These are phyloP conservation scores for Chlamydomonas incerta DNA, from an alignment of 139 green algal species.

Conservation along the genomic window DNA sequence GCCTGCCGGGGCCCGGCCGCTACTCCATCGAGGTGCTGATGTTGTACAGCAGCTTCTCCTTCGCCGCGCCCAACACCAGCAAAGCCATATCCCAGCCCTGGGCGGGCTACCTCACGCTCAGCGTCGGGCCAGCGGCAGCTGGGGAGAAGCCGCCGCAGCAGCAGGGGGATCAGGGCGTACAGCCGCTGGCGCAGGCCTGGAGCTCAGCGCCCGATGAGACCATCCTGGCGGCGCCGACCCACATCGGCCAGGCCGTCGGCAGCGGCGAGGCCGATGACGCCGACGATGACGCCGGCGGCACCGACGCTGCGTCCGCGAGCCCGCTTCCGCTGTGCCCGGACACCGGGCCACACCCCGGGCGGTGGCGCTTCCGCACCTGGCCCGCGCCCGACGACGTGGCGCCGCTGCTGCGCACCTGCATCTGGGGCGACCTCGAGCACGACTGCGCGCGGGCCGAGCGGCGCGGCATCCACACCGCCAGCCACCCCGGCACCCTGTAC, in stretches of 20 bases:
- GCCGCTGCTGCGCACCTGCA: slow-evolving; percentile 22
- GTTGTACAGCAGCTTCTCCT: slow-evolving; percentile 26
- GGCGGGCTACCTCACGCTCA: slow-evolving; percentile 25
- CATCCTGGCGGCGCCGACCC: neutral
- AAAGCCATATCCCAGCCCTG: neutral
- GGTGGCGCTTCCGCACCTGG: slow-evolving; percentile 4
- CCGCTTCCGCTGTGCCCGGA: slow-evolving; percentile 14
- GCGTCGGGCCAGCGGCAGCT: neutral
- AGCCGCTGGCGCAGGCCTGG: neutral
- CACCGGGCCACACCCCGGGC: slow-evolving; percentile 1
- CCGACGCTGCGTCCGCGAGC: too few relatives aligned
- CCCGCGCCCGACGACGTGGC: neutral
- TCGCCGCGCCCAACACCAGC: slow-evolving; percentile 10
- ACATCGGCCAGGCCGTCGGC: too few relatives aligned
- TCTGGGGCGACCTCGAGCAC: neutral
- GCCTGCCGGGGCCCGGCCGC: neutral
- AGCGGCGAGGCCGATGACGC: too few relatives aligned
- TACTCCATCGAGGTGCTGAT: slow-evolving; percentile 30
- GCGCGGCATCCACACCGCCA: neutral
- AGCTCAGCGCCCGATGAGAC: neutral
- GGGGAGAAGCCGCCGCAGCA: too few relatives aligned
- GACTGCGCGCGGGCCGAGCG: slow-evolving; percentile 1
- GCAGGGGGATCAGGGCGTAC: too few relatives aligned
- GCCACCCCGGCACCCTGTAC: neutral
- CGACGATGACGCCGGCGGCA: too few relatives aligned